Base-by-base conservation (phyloP, 495 filamentous ascomycete species). In the Aspergillus sclerotioniger region DNA sequence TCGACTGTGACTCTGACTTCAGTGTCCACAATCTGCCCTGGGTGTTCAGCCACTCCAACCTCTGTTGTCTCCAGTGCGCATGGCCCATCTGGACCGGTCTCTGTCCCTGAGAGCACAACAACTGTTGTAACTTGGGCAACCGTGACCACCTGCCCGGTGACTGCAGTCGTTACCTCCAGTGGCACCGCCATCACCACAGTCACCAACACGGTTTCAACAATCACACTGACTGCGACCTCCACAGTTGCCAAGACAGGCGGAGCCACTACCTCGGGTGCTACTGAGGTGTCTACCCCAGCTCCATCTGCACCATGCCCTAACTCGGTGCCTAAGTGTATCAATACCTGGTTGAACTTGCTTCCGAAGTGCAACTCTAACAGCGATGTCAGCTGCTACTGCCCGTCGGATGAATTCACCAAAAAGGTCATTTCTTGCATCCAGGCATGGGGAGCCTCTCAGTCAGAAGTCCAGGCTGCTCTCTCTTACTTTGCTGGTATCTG, bases 401-500 rank as follows among this genome's bases (percentile, higher is more conserved):
- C 89, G 54, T 80, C 89, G 62, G 71, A 78, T 48, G 67, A 81
- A 52, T 92, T 96, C 76, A 89, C 90, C 67, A 80, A 82, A 67
- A 89, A 88, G 70, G 85, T 96, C 67, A 90, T 88, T 66, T 80
- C 82, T 55, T 98, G 93, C 76, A 79, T 97, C 60, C 83, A 85
- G 62, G 80, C 91, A 59, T 88, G 91, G 81, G 87, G 88, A 58
- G 76, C 80, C 59, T 82, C 83, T 48, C 75, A 86, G 51, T 67
- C 71, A n/a, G 83, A 91, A 68, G 78, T 92, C 62, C 77, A 84
- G 52, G 72, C 82, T 57, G 91, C 90, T 53, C 79, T 94, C 53
- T 82, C 84, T 63, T 96, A 89, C 84, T 88, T 97, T 79, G 85
- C 90, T 65, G 94, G 93, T 69, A 89, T 98, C 74, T 98, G 93